Conservation (phyloP, 2,329 filamentous ascomycete genomes). For the Monilinia polystroma region DNA sequence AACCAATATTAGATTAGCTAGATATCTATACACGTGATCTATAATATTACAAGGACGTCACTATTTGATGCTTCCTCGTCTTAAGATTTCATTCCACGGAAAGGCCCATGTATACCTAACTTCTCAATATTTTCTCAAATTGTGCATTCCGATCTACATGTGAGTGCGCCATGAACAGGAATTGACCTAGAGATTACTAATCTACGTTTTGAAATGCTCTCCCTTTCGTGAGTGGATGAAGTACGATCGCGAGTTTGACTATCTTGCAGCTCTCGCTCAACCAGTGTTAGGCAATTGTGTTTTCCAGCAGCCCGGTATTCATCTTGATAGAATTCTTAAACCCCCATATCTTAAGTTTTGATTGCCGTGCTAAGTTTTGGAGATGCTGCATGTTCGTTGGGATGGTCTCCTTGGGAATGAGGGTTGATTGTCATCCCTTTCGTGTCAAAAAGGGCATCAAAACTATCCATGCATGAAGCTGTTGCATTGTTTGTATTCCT, state of each 20-base stretch:
- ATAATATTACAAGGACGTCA: too few relatives aligned
- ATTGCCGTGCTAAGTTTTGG: not conserved
- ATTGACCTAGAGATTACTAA: not conserved
- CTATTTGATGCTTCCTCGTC: not conserved
- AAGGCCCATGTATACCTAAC: not conserved
- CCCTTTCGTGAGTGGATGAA: not conserved
- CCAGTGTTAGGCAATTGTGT: not conserved
- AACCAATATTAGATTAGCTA: not conserved
- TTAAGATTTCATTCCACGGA: constrained; percentile 4
- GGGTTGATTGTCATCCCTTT: not conserved
- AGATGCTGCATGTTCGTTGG: not conserved
- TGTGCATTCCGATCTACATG: constrained; percentile 5
- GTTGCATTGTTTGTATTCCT: not conserved
- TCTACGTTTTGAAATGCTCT: not conserved
- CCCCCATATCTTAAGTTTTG: not conserved
- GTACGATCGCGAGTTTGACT: not conserved
- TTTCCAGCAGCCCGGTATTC: not conserved
- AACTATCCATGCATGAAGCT: not conserved
- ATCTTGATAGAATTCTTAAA: not conserved
- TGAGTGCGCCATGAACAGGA: not conserved
- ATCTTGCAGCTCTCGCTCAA: not conserved
- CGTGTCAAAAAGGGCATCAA: not conserved
- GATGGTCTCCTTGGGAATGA: not conserved
- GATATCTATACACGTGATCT: not conserved
- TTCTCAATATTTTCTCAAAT: not conserved